A percentile compares a stretch with the other conserved stretches of the same genome.
Conservation (phyloP, 306 rosid species). For the Vachellia collinsii region DNA sequence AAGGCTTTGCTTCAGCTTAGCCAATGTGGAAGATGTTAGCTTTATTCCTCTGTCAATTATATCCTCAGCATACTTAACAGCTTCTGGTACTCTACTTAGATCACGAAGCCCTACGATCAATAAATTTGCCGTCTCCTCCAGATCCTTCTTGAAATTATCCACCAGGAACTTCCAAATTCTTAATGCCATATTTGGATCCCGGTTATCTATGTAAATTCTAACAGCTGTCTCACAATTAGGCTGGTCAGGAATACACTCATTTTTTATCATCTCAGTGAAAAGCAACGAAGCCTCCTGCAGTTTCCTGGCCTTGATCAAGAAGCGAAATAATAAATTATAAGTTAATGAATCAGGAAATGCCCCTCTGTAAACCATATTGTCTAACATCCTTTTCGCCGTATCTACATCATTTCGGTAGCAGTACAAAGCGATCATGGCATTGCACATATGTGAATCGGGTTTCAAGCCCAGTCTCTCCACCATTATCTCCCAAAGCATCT, state of each 20-base stretch:
- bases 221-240: conserved; percentile 57
- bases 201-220: conserved; percentile 50
- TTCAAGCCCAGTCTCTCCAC: conserved; percentile 35
- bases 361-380: conserved; percentile 61
- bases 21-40: conserved; percentile 54
- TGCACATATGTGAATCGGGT: conserved; percentile 52
- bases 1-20: conserved; percentile 63
- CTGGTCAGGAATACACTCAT: conserved; percentile 64
- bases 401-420: conserved; percentile 45
- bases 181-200: conserved; percentile 52
- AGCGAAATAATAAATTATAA: conserved; percentile 59
- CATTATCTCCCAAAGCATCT: conserved; percentile 61
- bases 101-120: conserved; percentile 56
- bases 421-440: conserved; percentile 57
- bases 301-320: conserved; percentile 38
- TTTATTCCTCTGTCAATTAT: conserved; percentile 63
- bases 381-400: conserved; percentile 48
- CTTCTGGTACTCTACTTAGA: conserved; percentile 58
- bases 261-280: conserved; percentile 66
- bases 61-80: conserved; percentile 72
- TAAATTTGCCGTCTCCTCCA: conserved; percentile 56
- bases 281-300: conserved; percentile 50
- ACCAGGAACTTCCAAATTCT: conserved; percentile 66
- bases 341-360: conserved; percentile 55
- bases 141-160: conserved; percentile 48